Conservation (phyloP, 139 green algal species). For the Pseudopediastrum boryanum region DNA sequence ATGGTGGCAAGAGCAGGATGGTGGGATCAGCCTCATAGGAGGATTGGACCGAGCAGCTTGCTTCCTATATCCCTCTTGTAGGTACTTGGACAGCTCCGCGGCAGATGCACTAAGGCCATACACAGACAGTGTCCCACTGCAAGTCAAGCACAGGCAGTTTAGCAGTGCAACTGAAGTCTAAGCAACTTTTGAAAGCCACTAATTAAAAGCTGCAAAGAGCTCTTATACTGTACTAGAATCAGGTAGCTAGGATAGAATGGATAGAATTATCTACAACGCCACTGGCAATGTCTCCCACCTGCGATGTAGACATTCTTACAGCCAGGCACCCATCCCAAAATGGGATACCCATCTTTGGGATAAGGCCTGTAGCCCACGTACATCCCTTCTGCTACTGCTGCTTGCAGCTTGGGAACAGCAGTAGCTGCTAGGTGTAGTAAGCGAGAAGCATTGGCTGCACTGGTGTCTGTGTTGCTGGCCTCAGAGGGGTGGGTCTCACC, state of each 20-base stretch:
- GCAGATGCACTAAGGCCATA: background rate
- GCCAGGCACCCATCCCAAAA: slow-evolving; percentile 1
- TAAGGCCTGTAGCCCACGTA: slow-evolving; percentile 21
- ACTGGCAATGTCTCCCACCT: background rate
- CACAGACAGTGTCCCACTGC: background rate
- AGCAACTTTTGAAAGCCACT: too few relatives aligned
- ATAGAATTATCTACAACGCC: background rate
- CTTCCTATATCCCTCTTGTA: too few relatives aligned
- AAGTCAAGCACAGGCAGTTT: background rate
- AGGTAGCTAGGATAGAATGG: background rate
- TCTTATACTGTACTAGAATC: background rate
- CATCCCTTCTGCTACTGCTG: slow-evolving; percentile 5
- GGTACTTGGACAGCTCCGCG: too few relatives aligned
- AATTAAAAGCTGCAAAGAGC: too few relatives aligned
- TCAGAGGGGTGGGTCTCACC: slow-evolving; percentile 2
- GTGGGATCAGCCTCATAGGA: too few relatives aligned
- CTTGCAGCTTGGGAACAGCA: background rate
- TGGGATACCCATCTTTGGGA: slow-evolving; percentile 15
- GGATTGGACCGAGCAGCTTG: too few relatives aligned
- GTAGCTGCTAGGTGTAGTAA: slow-evolving; percentile 11
- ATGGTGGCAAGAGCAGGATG: too few relatives aligned
- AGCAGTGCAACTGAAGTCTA: too few relatives aligned
- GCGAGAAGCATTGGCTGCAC: slow-evolving; percentile 4
- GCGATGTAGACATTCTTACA: slow-evolving; percentile 10
- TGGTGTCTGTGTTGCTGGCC: slow-evolving; percentile 20